phyloP scores from a whole-genome alignment of 2,329 filamentous ascomycete genomes.

The Elsinoe arachidis region DNA sequence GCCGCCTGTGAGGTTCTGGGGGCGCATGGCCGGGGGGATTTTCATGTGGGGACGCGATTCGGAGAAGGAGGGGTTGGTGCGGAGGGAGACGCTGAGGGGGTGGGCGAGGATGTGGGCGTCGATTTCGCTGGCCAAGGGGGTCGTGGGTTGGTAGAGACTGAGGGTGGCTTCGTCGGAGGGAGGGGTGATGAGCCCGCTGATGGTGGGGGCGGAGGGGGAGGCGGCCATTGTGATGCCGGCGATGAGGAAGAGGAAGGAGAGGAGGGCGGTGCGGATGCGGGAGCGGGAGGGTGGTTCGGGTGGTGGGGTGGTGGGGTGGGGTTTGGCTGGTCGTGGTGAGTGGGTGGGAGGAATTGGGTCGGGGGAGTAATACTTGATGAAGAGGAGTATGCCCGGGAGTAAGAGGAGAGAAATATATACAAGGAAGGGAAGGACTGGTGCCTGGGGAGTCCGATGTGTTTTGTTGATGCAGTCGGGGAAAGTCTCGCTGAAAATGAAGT shows the following conservation, averaged over 20 bases:
- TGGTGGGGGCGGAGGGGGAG: slow-evolving; percentile 43
- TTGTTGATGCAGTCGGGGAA: slow-evolving; percentile 1
- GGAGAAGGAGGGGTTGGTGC: slow-evolving; percentile 55
- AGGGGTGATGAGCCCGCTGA: slow-evolving; percentile 44
- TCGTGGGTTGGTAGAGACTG: slow-evolving; percentile 50
- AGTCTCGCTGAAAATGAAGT: neutral
- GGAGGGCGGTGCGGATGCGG: slow-evolving; percentile 30
- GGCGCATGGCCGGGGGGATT: slow-evolving; percentile 61
- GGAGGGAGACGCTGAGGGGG: slow-evolving; percentile 62
- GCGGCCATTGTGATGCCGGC: slow-evolving; percentile 51
- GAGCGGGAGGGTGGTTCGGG: slow-evolving; percentile 7
- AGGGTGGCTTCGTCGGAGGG: slow-evolving; percentile 67
- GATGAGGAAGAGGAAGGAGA: slow-evolving; percentile 41
- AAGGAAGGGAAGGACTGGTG: slow-evolving; percentile 6
- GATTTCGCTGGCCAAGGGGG: slow-evolving; percentile 47
- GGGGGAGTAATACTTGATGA: neutral
- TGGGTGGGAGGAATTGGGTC: neutral
- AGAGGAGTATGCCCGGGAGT: neutral
- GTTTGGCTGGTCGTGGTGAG: neutral
- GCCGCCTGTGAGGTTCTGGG: slow-evolving; percentile 72
- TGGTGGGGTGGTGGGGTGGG: neutral
- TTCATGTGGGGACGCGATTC: slow-evolving; percentile 83
- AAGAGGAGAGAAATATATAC: neutral
- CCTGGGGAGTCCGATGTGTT: neutral
- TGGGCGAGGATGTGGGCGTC: slow-evolving; percentile 68